phyloP scores from a whole-genome alignment of 2,329 filamentous ascomycete genomes.

The Nigrospora sphaerica region DNA sequence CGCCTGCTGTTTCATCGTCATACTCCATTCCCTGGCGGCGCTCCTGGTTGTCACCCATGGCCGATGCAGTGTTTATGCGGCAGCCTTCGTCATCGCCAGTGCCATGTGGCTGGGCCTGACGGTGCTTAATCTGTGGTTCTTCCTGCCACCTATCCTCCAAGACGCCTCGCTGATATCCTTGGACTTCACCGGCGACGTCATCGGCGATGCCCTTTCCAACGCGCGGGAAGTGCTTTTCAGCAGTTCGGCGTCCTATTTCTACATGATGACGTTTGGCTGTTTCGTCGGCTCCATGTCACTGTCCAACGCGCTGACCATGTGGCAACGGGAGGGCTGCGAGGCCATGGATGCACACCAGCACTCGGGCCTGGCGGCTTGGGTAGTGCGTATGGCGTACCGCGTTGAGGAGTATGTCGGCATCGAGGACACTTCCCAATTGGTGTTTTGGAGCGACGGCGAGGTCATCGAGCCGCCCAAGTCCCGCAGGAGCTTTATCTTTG shows the following conservation, averaged over 20 bases:
- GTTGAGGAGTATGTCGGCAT: constrained; percentile 9
- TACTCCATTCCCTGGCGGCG: constrained; percentile 11
- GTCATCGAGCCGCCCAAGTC: neutral
- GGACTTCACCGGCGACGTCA: neutral
- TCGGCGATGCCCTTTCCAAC: neutral
- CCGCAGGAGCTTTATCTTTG: constrained; percentile 4
- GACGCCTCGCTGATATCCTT: constrained; percentile 7
- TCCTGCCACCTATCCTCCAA: constrained; percentile 11
- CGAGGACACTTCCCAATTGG: neutral
- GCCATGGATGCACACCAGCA: constrained; percentile 4
- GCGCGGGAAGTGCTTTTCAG: neutral
- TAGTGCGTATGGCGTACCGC: constrained; percentile 4
- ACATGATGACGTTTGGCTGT: constrained; percentile 13
- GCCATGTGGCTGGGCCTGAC: constrained; percentile 12
- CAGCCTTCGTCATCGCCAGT: constrained; percentile 12
- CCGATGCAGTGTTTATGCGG: constrained; percentile 8
- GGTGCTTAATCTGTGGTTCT: constrained; percentile 14
- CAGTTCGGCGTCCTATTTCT: constrained; percentile 8
- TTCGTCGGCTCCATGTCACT: constrained; percentile 14
- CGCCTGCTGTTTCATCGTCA: constrained; percentile 11
- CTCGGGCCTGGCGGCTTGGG: neutral
- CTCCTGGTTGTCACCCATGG: constrained; percentile 9
- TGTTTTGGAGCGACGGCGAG: neutral
- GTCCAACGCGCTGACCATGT: constrained; percentile 13
- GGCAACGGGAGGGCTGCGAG: constrained; percentile 9